Evolutionary conservation across 345 rosid genomes (phyloP), one percentile per base, ranked within the genome.

Genomic region (Cochlearia excelsa): DNA sequence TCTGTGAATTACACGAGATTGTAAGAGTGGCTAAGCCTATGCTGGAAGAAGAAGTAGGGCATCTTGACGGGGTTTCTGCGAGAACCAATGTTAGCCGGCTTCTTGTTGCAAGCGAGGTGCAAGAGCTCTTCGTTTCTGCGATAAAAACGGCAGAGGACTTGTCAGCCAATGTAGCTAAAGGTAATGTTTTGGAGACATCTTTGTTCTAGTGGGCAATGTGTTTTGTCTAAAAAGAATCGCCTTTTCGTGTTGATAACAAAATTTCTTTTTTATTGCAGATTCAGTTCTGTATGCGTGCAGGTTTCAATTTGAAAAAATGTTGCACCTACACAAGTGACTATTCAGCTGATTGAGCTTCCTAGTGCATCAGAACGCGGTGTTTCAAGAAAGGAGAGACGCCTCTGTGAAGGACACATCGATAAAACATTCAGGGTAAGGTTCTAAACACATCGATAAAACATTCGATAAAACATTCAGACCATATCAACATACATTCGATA

Each of bases 61-160:
- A 94, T 37, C 72, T 93, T 31, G 69, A 81, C 51, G 88, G 88
- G 0, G 69, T 77, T 50, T 82, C 95, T 66, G 81, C 85, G 29
- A 85, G 74, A 72, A 85, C 82, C 78, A 87, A 88, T 38, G 99
- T 89, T 41, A 87, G 96, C 77, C 68, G 97, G 68, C 99, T 93
- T 57, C 62, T 90, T 63, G 77, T 85, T 27, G 95, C 95, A 26
- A 79, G 65, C 35, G 82, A 82, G 9, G 86, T 89, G 72, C 88
- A 81, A 75, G 84, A 77, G 60, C 92, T 89, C 37, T 93, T 97
- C 62, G 59, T 75, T 64, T 66, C 72, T 73, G 99, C 95, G 26
- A 81, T 82, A 2, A 79, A 85, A 49, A 83, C 66, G 67, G 95
- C 85, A 1, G 88, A 85, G 50, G 83, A 82, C 33, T 80, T 76